Base-by-base conservation (phyloP, 257 asterid genomes). In the Eucommia ulmoides region DNA sequence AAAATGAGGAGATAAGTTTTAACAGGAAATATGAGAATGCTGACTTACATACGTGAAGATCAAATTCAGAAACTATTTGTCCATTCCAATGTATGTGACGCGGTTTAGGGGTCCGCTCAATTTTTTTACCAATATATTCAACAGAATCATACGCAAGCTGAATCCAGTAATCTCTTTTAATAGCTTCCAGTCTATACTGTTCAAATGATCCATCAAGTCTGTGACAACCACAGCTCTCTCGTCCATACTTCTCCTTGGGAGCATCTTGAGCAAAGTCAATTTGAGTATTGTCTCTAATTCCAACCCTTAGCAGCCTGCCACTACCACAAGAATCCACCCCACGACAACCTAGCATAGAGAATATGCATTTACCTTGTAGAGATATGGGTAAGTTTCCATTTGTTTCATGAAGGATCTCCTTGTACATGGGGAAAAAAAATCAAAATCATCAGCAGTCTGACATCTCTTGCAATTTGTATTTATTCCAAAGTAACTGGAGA, bases 31-130 rank as follows among this genome's bases (percentile, higher is more conserved):
- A 20, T 51, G 60, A 58, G 42, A 23, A 66, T 47, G 56, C 65
- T 46, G 93, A 83, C 99, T 86, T 91, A 83, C 96, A 86, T 91
- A 91, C 99, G 86, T 91, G 99, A 67, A 83, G 86, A 81, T 91
- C 89, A 59, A 83, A 57, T 41, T 61, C 67, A 38, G 61, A 55
- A 17, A 75, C 45, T 24, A 24, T 63, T 49, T 71, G 71, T 20
- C 83, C 60, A 22, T 66, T 67, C 91, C 79, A 79, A 49, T 91
- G 96, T 60, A 86, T 53, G 65, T 81, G 96, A 72, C 81, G 84
- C 65, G 81, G 58, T 64, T 55, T 62, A 17, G 99, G 96, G 56
- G 74, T 58, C 65, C 55, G 51, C 48, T 24, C 58, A 51, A 44
- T 58, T 50, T 74, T 70, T 53, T 70, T 47, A 47, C 58, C 62